Evolutionary conservation across 495 filamentous ascomycete species (phyloP), one percentile per base, ranked within the genome.

Genomic region (Monascus purpureus): DNA sequence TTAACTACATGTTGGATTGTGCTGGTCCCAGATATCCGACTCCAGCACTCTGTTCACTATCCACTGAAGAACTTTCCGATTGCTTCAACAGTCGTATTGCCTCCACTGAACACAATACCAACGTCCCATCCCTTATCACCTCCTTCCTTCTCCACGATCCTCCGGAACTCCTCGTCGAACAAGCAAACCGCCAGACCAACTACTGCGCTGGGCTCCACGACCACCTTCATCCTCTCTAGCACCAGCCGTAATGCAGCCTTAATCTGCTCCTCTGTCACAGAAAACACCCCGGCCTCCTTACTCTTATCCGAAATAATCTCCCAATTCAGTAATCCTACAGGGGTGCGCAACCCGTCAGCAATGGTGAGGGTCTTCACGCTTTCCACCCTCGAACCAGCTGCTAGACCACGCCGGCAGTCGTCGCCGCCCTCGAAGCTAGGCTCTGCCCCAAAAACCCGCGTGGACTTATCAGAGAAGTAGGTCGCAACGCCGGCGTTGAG

Each of bases 131-230:
- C 84, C 13, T 72, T 65, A 41, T 71, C 67, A 3, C 79, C 80
- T 0, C 60, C 79, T 53, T 87, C 77, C 31, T 47, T 51, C 54
- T 85, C 75, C 20, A 84, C 80, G 47, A 74, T 40, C 13, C 46
- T 52, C 39, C 83, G 62, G 44, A 93, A 94, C 16, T 82, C 81
- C 50, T 93, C 84, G 50, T 90, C 75, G 43, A 70, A 94, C 44
- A 97, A 52, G 35, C 74, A 77, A 4, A 80, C 79, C 3, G 90
- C 90, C 41, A 97, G 53, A 9, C 76, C 75, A 13, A 97, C 87
- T 2, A 78, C 84, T 2, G 87, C 72, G 52, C 81, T 87, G 29
- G 90, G 90, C 63, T 97, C 90, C 15, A 95, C 71, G 26, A 94
- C 70, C 26, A 93, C 58, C 72, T 96, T 96, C 70, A 93, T 75